Evolutionary conservation across 2,329 filamentous ascomycete genomes (phyloP).

Genomic region (Trichoderma sp.): DNA sequence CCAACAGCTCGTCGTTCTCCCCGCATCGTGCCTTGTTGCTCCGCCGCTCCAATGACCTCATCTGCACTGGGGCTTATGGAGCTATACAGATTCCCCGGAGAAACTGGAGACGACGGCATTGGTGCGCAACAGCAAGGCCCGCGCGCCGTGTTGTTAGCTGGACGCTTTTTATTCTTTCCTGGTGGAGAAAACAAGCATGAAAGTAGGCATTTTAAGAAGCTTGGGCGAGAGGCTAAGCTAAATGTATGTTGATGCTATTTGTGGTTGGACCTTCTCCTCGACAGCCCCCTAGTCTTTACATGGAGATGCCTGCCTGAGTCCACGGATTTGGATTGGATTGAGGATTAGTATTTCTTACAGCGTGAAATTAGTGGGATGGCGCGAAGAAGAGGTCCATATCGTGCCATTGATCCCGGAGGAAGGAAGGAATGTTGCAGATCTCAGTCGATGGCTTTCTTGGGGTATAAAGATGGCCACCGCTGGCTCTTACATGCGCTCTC

Average conservation of each 20-base stretch:
- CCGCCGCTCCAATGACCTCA: constrained; percentile 23
- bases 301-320: neutral
- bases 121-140: constrained; percentile 11
- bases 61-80: neutral
- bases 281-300: neutral
- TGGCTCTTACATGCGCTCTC: neutral
- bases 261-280: neutral
- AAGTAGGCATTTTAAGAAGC: constrained; percentile 24
- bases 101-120: constrained; percentile 12
- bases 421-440: constrained; percentile 23
- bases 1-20: constrained; percentile 19
- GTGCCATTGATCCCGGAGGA: constrained; percentile 22
- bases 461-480: constrained; percentile 9
- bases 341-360: neutral
- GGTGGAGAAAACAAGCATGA: constrained; percentile 21
- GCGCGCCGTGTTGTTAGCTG: neutral
- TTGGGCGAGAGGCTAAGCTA: neutral
- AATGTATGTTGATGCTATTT: neutral
- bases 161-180: neutral
- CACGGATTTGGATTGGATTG: neutral
- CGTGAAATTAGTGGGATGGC: constrained; percentile 5
- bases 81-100: neutral
- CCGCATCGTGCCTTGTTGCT: constrained; percentile 17
- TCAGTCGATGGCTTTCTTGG: neutral
- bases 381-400: neutral